A percentile compares a stretch with the other conserved stretches of the same genome.
These are phyloP conservation scores for Candida incommunis DNA, from an alignment of 805 yeast genomes.

Conservation along the genomic window DNA sequence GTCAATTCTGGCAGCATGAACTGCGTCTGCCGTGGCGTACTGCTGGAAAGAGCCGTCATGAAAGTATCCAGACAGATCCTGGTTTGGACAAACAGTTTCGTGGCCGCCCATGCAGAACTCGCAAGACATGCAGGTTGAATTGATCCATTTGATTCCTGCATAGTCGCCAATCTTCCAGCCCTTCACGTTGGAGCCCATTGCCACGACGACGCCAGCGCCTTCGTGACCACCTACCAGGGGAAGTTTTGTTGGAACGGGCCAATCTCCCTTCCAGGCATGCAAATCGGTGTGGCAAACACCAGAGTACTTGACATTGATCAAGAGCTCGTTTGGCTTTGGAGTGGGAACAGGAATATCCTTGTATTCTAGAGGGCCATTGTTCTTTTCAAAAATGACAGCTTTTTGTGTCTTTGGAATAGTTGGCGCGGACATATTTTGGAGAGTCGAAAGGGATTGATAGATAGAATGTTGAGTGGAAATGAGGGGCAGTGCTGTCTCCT, in stretches of 20 bases:
- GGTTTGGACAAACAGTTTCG: slow-evolving; percentile 60
- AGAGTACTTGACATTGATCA: slow-evolving; percentile 70
- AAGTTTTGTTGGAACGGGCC: slow-evolving; percentile 65
- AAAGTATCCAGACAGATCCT: slow-evolving; percentile 71
- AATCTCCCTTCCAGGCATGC: slow-evolving; percentile 91
- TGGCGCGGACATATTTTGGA: slow-evolving; percentile 4
- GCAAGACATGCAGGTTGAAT: slow-evolving; percentile 63
- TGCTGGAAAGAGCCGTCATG: slow-evolving; percentile 88
- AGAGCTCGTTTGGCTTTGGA: slow-evolving; percentile 64
- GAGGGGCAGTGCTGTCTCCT: too few relatives aligned
- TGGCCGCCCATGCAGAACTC: slow-evolving; percentile 54
- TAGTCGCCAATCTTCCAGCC: slow-evolving; percentile 67
- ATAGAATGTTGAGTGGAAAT: too few relatives aligned
- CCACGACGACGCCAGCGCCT: slow-evolving; percentile 80
- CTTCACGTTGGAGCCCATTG: slow-evolving; percentile 51
- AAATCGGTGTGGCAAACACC: slow-evolving; percentile 93
- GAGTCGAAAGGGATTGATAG: background rate
- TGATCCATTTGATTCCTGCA: slow-evolving; percentile 78
- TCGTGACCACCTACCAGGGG: slow-evolving; percentile 84
- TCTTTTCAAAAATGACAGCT: slow-evolving; percentile 53
- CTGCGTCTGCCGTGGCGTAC: slow-evolving; percentile 78
- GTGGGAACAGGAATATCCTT: slow-evolving; percentile 68
- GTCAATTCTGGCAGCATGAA: slow-evolving; percentile 74
- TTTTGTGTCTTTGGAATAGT: slow-evolving; percentile 52
- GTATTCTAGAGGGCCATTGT: slow-evolving; percentile 50